A percentile compares a stretch with the other conserved stretches of the same genome.
Evolutionary conservation across 768 basidiomycete species (phyloP).

Genomic region (Cyathus striatus): DNA sequence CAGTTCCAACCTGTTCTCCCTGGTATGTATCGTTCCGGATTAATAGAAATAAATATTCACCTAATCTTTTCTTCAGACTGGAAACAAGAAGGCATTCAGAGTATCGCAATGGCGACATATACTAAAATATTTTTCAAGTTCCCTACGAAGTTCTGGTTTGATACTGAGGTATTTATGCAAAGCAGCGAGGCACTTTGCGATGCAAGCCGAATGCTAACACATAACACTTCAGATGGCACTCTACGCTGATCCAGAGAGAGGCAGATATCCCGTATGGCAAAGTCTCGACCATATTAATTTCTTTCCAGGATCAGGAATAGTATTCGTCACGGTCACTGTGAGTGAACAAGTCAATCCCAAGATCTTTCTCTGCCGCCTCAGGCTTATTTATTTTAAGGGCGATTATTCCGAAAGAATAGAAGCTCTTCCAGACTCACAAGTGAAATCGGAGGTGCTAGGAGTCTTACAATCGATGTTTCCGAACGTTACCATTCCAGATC

Average conservation of each 20-base stretch:
- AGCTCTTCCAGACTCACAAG: constrained; percentile 36
- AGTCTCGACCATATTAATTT: constrained; percentile 53
- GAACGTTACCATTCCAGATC: constrained; percentile 45
- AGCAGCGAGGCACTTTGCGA: background rate
- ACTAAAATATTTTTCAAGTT: constrained; percentile 70
- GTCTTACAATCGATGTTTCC: constrained; percentile 62
- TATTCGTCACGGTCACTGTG: constrained; percentile 48
- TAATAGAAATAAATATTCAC: background rate
- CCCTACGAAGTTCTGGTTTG: constrained; percentile 51
- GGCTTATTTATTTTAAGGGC: constrained; percentile 38
- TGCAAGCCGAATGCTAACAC: background rate
- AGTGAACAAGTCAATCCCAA: constrained; percentile 6
- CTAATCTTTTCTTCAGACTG: constrained; percentile 21
- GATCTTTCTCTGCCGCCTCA: background rate
- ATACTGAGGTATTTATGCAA: constrained; percentile 30
- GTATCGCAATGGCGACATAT: constrained; percentile 61
- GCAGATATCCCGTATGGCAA: constrained; percentile 66
- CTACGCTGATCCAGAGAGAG: constrained; percentile 54
- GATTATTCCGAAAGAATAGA: constrained; percentile 60
- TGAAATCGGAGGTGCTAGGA: constrained; percentile 48
- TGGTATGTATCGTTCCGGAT: constrained; percentile 10
- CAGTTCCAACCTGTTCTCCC: constrained; percentile 51
- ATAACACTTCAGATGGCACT: constrained; percentile 38
- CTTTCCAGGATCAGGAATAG: constrained; percentile 54
- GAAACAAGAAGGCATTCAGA: constrained; percentile 61